Evolutionary conservation across 2,329 filamentous ascomycete species (phyloP).

Genomic region (Capronia coronata): DNA sequence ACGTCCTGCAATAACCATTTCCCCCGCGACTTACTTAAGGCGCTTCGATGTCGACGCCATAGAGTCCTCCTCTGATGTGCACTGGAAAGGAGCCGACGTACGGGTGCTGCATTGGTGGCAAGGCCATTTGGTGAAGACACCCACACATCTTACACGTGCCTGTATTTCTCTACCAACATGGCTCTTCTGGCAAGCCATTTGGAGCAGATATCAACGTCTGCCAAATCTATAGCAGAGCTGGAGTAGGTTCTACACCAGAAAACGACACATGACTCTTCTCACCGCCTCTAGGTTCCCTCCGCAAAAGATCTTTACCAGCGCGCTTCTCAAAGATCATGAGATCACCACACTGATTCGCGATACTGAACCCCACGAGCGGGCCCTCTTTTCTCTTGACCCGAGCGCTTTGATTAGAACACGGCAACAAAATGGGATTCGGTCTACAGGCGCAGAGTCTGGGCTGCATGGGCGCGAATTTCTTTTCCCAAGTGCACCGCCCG

Average conservation of each 20-base stretch:
- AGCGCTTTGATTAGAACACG: conserved; percentile 47
- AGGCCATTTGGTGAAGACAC: not conserved
- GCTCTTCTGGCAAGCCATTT: conserved; percentile 63
- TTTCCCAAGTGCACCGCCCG: conserved; percentile 52
- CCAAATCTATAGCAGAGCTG: conserved; percentile 66
- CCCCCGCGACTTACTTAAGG: not conserved
- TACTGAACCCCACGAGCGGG: conserved; percentile 88
- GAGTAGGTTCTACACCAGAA: conserved; percentile 49
- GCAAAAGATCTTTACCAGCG: conserved; percentile 93
- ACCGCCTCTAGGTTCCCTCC: conserved; percentile 62
- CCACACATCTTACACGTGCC: conserved; percentile 4
- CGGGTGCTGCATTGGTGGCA: not conserved
- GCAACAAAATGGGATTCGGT: not conserved
- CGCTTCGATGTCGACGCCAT: not conserved
- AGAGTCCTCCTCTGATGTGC: not conserved
- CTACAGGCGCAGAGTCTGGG: conserved; percentile 2
- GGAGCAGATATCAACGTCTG: conserved; percentile 70
- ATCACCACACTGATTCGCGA: conserved; percentile 93
- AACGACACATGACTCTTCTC: conserved; percentile 10
- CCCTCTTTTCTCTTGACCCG: conserved; percentile 84
- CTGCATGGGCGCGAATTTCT: conserved; percentile 30
- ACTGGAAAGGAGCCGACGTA: not conserved
- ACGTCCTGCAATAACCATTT: not conserved
- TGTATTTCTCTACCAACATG: conserved; percentile 44
- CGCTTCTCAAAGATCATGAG: conserved; percentile 78